phyloP scores from a whole-genome alignment of 495 filamentous ascomycete genomes.

The Thermochaetoides thermophila region DNA sequence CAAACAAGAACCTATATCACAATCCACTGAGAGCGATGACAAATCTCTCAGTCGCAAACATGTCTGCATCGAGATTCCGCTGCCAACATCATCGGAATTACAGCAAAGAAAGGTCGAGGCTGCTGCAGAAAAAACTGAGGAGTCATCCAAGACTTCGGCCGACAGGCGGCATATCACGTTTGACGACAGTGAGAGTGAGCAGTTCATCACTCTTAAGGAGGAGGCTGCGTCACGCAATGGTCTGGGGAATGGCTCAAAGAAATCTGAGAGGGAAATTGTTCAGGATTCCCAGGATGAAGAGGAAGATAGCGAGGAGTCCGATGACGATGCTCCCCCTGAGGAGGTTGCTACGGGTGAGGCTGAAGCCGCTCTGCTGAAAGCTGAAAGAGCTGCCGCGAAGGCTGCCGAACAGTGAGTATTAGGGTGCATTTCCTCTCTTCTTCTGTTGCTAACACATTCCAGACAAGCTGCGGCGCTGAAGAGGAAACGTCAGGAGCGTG shows the following conservation, averaged over 20 bases:
- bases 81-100: conserved; percentile 10
- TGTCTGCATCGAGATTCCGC: conserved; percentile 20
- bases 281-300: conserved; percentile 20
- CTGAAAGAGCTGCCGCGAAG: conserved; percentile 22
- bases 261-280: conserved; percentile 12
- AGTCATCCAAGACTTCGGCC: conserved; percentile 16
- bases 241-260: conserved; percentile 9
- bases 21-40: too few species aligned
- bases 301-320: conserved; percentile 22
- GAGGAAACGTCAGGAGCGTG: conserved; percentile 31
- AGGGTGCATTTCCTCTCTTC: background rate
- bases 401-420: conserved; percentile 26
- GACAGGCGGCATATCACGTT: conserved; percentile 17
- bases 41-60: conserved; percentile 12
- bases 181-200: conserved; percentile 19
- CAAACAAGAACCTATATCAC: too few species aligned
- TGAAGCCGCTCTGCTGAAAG: conserved; percentile 20
- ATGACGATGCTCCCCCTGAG: conserved; percentile 32
- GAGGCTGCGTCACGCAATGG: conserved; percentile 15
- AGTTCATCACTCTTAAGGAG: conserved; percentile 19
- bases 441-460: conserved; percentile 3
- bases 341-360: conserved; percentile 27
- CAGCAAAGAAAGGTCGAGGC: conserved; percentile 2
- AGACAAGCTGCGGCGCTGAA: conserved; percentile 30
- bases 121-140: conserved; percentile 2